Evolutionary conservation across 441 rosid species (phyloP), one percentile per base, ranked within the genome.

Genomic region (Rhodomyrtus psidioides): DNA sequence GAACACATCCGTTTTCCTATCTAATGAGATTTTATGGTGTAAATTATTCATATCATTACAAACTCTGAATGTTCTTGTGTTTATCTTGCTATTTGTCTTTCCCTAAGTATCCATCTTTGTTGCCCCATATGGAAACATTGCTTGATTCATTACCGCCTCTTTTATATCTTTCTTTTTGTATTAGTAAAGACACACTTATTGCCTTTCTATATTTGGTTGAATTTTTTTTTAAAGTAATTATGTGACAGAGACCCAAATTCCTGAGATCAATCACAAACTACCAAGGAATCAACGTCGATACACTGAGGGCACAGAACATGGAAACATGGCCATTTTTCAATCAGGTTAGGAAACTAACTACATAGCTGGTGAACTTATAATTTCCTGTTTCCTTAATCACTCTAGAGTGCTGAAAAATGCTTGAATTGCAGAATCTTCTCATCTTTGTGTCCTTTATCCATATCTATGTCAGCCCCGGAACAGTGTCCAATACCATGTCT

Each of bases 311-410:
- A 23, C 98, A 96, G 87, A 95, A 95, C 87, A 89, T 95, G 98
- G 99, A 97, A 89, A 94, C 98, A 62, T 92, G 92, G 91, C 99
- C 99, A 55, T 94, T 95, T 93, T 96, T 90, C 91, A 94, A 95
- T 87, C 97, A 96, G 96, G 99, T 97, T 39, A 39, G 49, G 49
- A 70, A 70, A 70, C 16, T 70, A 70, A 70, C 2, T 70, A 21
- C 79, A 12, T 17, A 0, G 60, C 16, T 82, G 59, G n/a, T 70
- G 79, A 70, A 70, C 49, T 70, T 34, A 39, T 49, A 70, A 21
- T 39, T 70, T 70, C 79, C 39, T 3, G 16, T 70, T 70, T 70
- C n/a, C 49, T 70, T 70, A 46, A 70, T 70, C 79, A 21, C 79
- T 21, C 23, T 70, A 39, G 49, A 70, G 79, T 0, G 49, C n/a